phyloP scores from a whole-genome alignment of 352 stramenopile genomes.

The Globisporangium abappressorium region DNA sequence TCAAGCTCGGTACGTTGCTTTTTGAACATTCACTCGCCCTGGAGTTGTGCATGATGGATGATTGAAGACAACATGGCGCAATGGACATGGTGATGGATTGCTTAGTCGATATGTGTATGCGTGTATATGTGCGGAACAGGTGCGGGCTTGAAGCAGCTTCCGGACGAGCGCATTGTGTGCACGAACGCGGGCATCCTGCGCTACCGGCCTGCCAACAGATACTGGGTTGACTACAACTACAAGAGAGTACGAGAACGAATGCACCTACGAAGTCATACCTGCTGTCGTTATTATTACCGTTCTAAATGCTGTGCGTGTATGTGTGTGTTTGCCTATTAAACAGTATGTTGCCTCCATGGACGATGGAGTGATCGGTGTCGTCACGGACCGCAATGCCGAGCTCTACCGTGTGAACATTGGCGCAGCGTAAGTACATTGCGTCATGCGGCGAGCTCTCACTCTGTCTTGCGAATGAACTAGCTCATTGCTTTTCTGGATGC shows the following conservation, averaged over 20 bases:
- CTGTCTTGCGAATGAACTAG: background rate
- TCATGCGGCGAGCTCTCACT: background rate
- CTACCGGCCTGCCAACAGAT: conserved; percentile 84
- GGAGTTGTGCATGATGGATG: background rate
- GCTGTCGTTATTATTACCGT: background rate
- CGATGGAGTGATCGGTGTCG: conserved; percentile 93
- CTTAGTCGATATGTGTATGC: background rate
- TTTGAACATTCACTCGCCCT: background rate
- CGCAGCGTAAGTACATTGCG: conserved; percentile 70
- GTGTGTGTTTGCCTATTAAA: conserved; percentile 1
- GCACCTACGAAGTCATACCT: background rate
- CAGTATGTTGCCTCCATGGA: conserved; percentile 77
- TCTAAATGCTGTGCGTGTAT: background rate
- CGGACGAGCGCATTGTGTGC: conserved; percentile 58
- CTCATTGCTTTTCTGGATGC: background rate
- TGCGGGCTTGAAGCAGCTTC: conserved; percentile 55
- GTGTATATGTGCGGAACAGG: conserved; percentile 24
- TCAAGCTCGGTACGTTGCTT: conserved; percentile 54
- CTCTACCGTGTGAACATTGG: conserved; percentile 96
- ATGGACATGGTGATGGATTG: background rate
- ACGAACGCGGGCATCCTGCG: conserved; percentile 83
- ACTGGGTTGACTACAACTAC: conserved; percentile 89
- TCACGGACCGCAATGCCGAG: conserved; percentile 92
- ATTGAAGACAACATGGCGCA: background rate
- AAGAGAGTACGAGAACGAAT: conserved; percentile 59